Conservation (phyloP, 768 basidiomycete genomes). For the Amanita polypyramis region DNA sequence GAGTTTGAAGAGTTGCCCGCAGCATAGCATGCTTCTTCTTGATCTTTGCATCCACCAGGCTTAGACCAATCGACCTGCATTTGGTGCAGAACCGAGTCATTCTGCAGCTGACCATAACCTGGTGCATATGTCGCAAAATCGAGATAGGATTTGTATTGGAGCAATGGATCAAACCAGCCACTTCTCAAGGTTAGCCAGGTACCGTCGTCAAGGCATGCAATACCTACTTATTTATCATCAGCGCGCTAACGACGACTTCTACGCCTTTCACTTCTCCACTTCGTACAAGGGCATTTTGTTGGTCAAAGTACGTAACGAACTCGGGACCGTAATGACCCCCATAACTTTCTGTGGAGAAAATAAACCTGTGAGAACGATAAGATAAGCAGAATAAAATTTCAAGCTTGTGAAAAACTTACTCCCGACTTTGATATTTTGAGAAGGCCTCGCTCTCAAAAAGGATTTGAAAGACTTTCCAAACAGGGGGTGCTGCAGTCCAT, state of each 20-base stretch:
- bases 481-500: constrained; percentile 37
- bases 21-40: constrained; percentile 45
- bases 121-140: constrained; percentile 53
- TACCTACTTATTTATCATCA: constrained; percentile 55
- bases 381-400: neutral
- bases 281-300: constrained; percentile 46
- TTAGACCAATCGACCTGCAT: constrained; percentile 41
- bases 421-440: constrained; percentile 37
- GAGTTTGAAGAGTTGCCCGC: constrained; percentile 38
- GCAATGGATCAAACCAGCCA: constrained; percentile 57
- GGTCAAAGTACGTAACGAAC: constrained; percentile 54
- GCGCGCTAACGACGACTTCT: constrained; percentile 40
- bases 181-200: constrained; percentile 18
- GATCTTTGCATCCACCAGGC: constrained; percentile 40
- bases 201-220: neutral
- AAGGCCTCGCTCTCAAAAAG: constrained; percentile 50
- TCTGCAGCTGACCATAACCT: constrained; percentile 54
- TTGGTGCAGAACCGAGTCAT: constrained; percentile 29
- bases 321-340: constrained; percentile 60
- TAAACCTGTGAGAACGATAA: constrained; percentile 31
- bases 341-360: constrained; percentile 57
- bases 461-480: constrained; percentile 57
- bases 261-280: constrained; percentile 35
- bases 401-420: constrained; percentile 24
- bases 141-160: constrained; percentile 52